Evolutionary conservation across 140 eudicot species (phyloP).

Genomic region (Cichorium intybus): DNA sequence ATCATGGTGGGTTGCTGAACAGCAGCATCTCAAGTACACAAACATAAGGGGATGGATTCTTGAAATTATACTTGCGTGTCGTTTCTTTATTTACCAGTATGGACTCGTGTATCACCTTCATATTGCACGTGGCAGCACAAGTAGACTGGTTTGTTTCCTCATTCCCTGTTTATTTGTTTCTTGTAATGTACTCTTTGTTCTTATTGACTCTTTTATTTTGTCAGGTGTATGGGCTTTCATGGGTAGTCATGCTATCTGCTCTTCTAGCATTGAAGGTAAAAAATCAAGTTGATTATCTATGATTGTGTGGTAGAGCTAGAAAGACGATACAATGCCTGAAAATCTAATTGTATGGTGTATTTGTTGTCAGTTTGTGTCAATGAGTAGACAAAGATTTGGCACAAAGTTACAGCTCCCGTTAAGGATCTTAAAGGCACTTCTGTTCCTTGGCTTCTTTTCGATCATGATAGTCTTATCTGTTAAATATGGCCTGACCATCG

Average conservation of each 20-base stretch:
- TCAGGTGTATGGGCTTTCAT: conserved; percentile 87
- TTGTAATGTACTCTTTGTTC: neutral
- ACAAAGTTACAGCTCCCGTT: conserved; percentile 97
- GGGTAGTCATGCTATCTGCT: conserved; percentile 80
- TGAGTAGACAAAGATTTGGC: conserved; percentile 90
- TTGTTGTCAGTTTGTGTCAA: conserved; percentile 71
- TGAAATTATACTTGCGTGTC: conserved; percentile 85
- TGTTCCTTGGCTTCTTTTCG: conserved; percentile 88
- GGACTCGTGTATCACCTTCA: conserved; percentile 82
- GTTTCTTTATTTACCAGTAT: conserved; percentile 84
- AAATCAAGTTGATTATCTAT: neutral
- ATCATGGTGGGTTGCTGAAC: conserved; percentile 98
- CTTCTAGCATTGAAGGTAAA: conserved; percentile 87
- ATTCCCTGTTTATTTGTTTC: conserved; percentile 2
- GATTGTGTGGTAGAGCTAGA: neutral
- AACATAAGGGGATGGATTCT: conserved; percentile 67
- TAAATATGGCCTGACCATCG: conserved; percentile 63
- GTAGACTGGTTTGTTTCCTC: conserved; percentile 56
- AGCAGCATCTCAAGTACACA: conserved; percentile 74
- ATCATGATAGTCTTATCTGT: conserved; percentile 87
- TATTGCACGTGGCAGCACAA: conserved; percentile 71
- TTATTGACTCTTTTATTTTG: neutral
- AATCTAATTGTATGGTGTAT: conserved; percentile 8
- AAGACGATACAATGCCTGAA: conserved; percentile 1
- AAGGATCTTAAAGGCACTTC: conserved; percentile 87